Evolutionary conservation across 2,329 filamentous ascomycete genomes (phyloP).

Genomic region (Lasiodiplodia gonubiensis): DNA sequence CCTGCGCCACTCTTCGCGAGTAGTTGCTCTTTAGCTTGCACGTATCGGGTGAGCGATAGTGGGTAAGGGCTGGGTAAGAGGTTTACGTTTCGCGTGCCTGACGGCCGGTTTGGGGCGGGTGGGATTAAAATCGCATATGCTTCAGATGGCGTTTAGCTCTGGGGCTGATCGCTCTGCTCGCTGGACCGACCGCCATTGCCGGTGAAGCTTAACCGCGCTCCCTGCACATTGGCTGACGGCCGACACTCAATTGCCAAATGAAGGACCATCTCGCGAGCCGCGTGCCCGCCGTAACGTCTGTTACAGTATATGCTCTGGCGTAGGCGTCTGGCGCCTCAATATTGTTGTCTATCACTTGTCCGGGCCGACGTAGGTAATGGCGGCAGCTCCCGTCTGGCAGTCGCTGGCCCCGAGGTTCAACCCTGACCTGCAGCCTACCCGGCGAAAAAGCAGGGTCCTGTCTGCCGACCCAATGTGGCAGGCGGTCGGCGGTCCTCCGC

Average conservation of each 20-base stretch:
- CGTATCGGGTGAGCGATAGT: not conserved
- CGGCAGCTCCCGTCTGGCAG: not conserved
- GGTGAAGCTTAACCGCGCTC: slow-evolving; percentile 21
- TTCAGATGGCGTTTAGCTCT: slow-evolving; percentile 17
- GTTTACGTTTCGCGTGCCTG: slow-evolving; percentile 20
- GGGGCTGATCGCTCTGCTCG: slow-evolving; percentile 4
- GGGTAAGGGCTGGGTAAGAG: slow-evolving; percentile 6
- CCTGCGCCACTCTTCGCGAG: slow-evolving; percentile 3
- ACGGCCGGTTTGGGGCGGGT: not conserved
- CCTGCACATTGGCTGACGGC: not conserved
- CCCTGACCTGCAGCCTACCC: slow-evolving; percentile 9
- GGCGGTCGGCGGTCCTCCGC: not conserved
- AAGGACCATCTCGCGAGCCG: slow-evolving; percentile 20
- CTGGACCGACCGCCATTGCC: slow-evolving; percentile 10
- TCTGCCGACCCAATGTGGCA: not conserved
- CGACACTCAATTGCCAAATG: slow-evolving; percentile 16
- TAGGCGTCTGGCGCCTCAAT: not conserved
- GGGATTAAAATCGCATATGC: slow-evolving; percentile 19
- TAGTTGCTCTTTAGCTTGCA: not conserved
- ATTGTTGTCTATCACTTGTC: not conserved
- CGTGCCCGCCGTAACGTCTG: slow-evolving; percentile 1
- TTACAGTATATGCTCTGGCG: not conserved
- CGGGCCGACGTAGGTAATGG: not conserved
- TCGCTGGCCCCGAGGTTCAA: not conserved
- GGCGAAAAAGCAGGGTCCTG: slow-evolving; percentile 9